phyloP scores from a whole-genome alignment of 2,329 filamentous ascomycete genomes.

The Cladophialophora immunda region DNA sequence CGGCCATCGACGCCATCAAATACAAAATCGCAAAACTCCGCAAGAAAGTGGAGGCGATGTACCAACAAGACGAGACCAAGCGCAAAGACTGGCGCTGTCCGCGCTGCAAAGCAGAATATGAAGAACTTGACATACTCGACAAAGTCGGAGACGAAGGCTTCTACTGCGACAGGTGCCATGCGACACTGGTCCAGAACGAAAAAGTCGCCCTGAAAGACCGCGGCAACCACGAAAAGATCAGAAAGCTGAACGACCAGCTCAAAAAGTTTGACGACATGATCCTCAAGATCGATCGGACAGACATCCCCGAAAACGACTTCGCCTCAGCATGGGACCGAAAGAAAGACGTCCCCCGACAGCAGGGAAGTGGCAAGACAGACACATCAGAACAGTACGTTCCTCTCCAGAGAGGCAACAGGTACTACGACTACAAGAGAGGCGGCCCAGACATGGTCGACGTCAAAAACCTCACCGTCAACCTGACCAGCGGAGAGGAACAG shows the following conservation, averaged over 20 bases:
- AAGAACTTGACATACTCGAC: slow-evolving; percentile 87
- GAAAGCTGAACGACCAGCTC: slow-evolving; percentile 58
- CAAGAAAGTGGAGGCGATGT: slow-evolving; percentile 84
- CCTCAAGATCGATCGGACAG: slow-evolving; percentile 55
- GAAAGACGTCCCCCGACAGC: slow-evolving; percentile 55
- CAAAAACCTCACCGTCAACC: slow-evolving; percentile 57
- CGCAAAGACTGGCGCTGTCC: slow-evolving; percentile 91
- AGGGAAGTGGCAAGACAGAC: slow-evolving; percentile 47
- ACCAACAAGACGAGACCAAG: slow-evolving; percentile 72
- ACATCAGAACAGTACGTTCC: slow-evolving; percentile 54
- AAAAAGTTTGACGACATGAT: slow-evolving; percentile 57
- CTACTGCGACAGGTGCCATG: slow-evolving; percentile 79
- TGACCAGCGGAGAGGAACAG: slow-evolving; percentile 57
- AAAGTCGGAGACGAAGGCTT: slow-evolving; percentile 74
- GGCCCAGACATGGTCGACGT: slow-evolving; percentile 55
- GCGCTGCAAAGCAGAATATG: slow-evolving; percentile 85
- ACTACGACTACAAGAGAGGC: slow-evolving; percentile 40
- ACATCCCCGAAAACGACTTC: slow-evolving; percentile 58
- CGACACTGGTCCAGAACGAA: slow-evolving; percentile 54
- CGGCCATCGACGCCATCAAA: slow-evolving; percentile 95
- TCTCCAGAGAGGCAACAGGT: slow-evolving; percentile 47
- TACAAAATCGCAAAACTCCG: slow-evolving; percentile 90
- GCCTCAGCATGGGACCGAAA: slow-evolving; percentile 59
- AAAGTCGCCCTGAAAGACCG: slow-evolving; percentile 52
- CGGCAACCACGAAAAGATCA: slow-evolving; percentile 60